Conservation (phyloP, 1,284 basidiomycete genomes). For the Inonotus hispidus region DNA sequence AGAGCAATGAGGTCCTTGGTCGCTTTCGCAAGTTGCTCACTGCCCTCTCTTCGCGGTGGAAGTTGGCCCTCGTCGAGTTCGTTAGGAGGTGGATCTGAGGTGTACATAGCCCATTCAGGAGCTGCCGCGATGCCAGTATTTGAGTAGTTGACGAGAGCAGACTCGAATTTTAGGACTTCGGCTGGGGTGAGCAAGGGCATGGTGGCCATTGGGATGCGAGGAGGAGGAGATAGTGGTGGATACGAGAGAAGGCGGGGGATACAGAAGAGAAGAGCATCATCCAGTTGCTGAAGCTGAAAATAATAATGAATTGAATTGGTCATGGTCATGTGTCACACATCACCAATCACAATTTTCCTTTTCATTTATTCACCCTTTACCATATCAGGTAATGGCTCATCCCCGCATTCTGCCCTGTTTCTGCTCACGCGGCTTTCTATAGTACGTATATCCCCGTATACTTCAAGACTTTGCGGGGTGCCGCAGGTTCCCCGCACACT, state of each 20-base stretch:
- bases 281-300: not conserved
- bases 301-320: not conserved
- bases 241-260: not conserved
- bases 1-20: slow-evolving; percentile 68
- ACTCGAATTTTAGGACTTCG: slow-evolving; percentile 45
- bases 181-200: slow-evolving; percentile 45
- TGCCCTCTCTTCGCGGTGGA: slow-evolving; percentile 31
- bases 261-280: not conserved
- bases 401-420: not conserved
- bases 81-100: slow-evolving; percentile 24
- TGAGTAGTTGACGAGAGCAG: slow-evolving; percentile 45
- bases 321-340: slow-evolving; percentile 1
- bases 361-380: not conserved
- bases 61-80: slow-evolving; percentile 20
- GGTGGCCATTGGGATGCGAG: slow-evolving; percentile 7
- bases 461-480: not conserved
- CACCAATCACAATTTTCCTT: slow-evolving; percentile 1
- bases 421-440: slow-evolving; percentile 9
- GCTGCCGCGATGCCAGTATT: slow-evolving; percentile 31
- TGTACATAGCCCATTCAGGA: slow-evolving; percentile 33
- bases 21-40: slow-evolving; percentile 60
- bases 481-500: not conserved
- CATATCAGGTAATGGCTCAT: not conserved
- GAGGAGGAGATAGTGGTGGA: not conserved
- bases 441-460: too few species aligned